phyloP scores from a whole-genome alignment of 805 yeast species.

The Ogataea parapolymorpha region DNA sequence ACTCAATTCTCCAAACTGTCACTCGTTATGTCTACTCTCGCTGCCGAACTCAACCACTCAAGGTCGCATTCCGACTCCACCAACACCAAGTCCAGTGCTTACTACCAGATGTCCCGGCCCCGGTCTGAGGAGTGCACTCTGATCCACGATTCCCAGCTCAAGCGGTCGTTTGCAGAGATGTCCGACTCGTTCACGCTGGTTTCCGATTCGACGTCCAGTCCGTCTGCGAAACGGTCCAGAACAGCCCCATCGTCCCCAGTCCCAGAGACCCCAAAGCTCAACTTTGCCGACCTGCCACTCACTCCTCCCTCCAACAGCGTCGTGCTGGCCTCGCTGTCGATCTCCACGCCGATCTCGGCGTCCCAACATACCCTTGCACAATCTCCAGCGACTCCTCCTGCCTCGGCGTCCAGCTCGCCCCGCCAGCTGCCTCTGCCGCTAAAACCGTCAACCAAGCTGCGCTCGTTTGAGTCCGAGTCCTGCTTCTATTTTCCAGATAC shows the following conservation, averaged over 20 bases:
- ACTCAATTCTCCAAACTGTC: neutral
- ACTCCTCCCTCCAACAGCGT: slow-evolving; percentile 25
- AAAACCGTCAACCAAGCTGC: slow-evolving; percentile 17
- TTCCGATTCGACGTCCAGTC: slow-evolving; percentile 10
- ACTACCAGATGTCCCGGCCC: slow-evolving; percentile 24
- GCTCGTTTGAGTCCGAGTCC: slow-evolving; percentile 19
- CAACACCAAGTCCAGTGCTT: slow-evolving; percentile 23
- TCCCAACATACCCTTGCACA: slow-evolving; percentile 10
- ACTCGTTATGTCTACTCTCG: slow-evolving; percentile 19
- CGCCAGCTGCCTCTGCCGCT: slow-evolving; percentile 18
- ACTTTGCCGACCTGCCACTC: slow-evolving; percentile 22
- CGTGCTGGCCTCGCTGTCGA: slow-evolving; percentile 14
- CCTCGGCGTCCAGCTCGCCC: slow-evolving; percentile 27
- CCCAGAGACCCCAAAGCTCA: slow-evolving; percentile 25
- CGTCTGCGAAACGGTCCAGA: slow-evolving; percentile 23
- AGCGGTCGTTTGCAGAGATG: slow-evolving; percentile 18
- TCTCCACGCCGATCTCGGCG: slow-evolving; percentile 19
- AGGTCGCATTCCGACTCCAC: slow-evolving; percentile 34
- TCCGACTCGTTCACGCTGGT: slow-evolving; percentile 12
- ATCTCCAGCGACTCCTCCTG: slow-evolving; percentile 28
- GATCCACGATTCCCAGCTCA: slow-evolving; percentile 12
- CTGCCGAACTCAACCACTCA: slow-evolving; percentile 23
- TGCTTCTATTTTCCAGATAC: slow-evolving; percentile 35
- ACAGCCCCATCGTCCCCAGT: slow-evolving; percentile 33
- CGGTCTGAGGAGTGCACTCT: slow-evolving; percentile 21